Conservation (phyloP, 2,329 filamentous ascomycete genomes). For the Raffaelea arxii region DNA sequence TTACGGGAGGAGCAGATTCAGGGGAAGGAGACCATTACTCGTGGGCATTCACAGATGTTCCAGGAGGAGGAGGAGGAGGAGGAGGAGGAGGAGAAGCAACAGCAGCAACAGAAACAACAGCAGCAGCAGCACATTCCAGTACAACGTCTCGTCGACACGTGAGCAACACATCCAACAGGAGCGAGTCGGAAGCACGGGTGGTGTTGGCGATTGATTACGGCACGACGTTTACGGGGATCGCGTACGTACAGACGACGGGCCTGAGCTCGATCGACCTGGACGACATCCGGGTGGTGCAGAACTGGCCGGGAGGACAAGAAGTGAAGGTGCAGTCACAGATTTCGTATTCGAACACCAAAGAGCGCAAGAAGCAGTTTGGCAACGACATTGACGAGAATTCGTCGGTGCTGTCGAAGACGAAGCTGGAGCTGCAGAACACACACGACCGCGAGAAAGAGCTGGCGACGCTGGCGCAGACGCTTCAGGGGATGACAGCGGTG, state of each 20-base stretch:
- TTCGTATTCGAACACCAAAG: slow-evolving; percentile 9
- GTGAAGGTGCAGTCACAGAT: slow-evolving; percentile 13
- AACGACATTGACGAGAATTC: slow-evolving; percentile 10
- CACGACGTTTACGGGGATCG: slow-evolving; percentile 12
- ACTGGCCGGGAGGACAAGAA: slow-evolving; percentile 7
- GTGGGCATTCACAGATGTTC: too few relatives aligned
- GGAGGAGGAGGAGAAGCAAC: too few relatives aligned
- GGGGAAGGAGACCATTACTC: too few relatives aligned
- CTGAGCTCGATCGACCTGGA: slow-evolving; percentile 4
- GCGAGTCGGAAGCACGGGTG: slow-evolving; percentile 4
- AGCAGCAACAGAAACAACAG: too few relatives aligned
- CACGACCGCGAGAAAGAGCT: slow-evolving; percentile 5
- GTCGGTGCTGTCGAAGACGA: slow-evolving; percentile 10
- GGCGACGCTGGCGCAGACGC: slow-evolving; percentile 5
- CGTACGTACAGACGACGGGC: slow-evolving; percentile 6
- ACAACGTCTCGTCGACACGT: too few relatives aligned
- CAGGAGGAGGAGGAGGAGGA: not conserved
- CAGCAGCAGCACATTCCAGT: too few relatives aligned
- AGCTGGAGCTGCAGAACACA: slow-evolving; percentile 12
- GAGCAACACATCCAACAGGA: too few relatives aligned
- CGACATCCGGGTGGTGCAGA: slow-evolving; percentile 8
- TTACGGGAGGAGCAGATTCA: too few relatives aligned
- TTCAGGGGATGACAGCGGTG: slow-evolving; percentile 5
- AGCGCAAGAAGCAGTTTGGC: slow-evolving; percentile 8
- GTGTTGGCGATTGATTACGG: slow-evolving; percentile 13